Base-by-base conservation (phyloP, 2,329 filamentous ascomycete genomes). In the Biscogniauxia mediterranea region DNA sequence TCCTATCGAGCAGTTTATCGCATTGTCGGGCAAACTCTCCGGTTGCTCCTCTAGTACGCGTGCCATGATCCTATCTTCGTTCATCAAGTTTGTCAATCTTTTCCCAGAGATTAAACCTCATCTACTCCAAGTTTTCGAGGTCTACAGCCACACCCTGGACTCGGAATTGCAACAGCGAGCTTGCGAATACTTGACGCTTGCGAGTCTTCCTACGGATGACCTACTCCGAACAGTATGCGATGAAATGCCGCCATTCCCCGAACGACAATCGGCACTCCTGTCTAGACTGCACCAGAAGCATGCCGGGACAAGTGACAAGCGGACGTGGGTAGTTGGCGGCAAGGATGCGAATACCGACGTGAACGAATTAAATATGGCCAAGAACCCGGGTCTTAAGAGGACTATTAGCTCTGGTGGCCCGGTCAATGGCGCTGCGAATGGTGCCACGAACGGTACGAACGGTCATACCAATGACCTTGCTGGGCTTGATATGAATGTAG, bases 41-140 rank as follows among this genome's bases (percentile, higher is more conserved):
- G 90, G 88, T 6, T 96, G 92, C 74, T 96, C 94, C 0, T 90
- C 94, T 19, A 90, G 89, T 69, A 97, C 96, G 11, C 85, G 93
- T 66, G 95, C 92, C 25, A 97, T 99, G 83, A 91, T 99, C 50
- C 79, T 99, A 53, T 98, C 94, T 0, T 96, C 90, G 57, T 99
- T 97, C 74, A 83, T 98, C 83, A 99, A 99, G 78, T 99, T 93
- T 70, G 92, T 99, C 78, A 99, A 99, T 76, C 79, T 99, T 56
- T 99, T 99, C 75, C 95, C 95, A 1, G 96, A 99, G 75, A 98
- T 99, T 79, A 98, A 97, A 77, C 92, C 93, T 8, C 94, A 97
- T 75, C 85, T 99, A 3, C 79, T 98, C 53, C 90, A 92, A 68
- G 90, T 96, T 7, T 99, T 99, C 79, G 86, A 90, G 64, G 83